These are phyloP conservation scores for Graphiopsis chlorocephala DNA, from an alignment of 2,329 filamentous ascomycete species.

Conservation along the genomic window DNA sequence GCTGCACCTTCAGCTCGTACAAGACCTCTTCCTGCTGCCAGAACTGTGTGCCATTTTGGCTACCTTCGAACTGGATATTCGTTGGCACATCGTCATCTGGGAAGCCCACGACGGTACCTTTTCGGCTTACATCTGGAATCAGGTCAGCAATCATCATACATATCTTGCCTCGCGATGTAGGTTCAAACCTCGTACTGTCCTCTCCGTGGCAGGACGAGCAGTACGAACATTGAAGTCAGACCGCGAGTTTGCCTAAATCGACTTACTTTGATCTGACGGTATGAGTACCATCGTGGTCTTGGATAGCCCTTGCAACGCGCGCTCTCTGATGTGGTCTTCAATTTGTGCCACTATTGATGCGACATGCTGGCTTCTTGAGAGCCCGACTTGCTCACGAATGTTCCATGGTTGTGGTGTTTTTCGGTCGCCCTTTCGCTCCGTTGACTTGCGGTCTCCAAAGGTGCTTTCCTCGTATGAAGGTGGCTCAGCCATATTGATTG, in stretches of 20 bases:
- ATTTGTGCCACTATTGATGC: conserved; percentile 28
- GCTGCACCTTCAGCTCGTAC: conserved; percentile 25
- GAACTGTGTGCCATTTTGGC: conserved; percentile 29
- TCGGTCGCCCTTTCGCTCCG: conserved; percentile 15
- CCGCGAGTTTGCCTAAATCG: too few relatives aligned
- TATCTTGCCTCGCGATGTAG: too few relatives aligned
- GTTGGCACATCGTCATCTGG: conserved; percentile 27
- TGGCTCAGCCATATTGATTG: conserved; percentile 23
- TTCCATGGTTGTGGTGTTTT: conserved; percentile 25
- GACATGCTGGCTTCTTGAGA: conserved; percentile 33
- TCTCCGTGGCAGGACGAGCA: too few relatives aligned
- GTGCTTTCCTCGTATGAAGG: conserved; percentile 32
- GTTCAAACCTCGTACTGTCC: too few relatives aligned
- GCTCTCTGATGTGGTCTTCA: conserved; percentile 24
- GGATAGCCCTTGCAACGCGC: conserved; percentile 29
- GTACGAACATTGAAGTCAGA: too few relatives aligned
- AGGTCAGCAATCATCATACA: conserved; percentile 13
- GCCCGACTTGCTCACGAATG: conserved; percentile 30
- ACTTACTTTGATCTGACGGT: conserved; percentile 33
- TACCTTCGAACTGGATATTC: conserved; percentile 30
- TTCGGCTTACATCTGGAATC: conserved; percentile 16
- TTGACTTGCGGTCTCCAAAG: conserved; percentile 7
- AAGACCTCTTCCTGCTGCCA: conserved; percentile 35
- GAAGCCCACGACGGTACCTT: conserved; percentile 29
- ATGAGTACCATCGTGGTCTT: conserved; percentile 31